Evolutionary conservation across 2,329 filamentous ascomycete species (phyloP), one percentile per base, ranked within the genome.

Genomic region (Penicillium sumatraense): DNA sequence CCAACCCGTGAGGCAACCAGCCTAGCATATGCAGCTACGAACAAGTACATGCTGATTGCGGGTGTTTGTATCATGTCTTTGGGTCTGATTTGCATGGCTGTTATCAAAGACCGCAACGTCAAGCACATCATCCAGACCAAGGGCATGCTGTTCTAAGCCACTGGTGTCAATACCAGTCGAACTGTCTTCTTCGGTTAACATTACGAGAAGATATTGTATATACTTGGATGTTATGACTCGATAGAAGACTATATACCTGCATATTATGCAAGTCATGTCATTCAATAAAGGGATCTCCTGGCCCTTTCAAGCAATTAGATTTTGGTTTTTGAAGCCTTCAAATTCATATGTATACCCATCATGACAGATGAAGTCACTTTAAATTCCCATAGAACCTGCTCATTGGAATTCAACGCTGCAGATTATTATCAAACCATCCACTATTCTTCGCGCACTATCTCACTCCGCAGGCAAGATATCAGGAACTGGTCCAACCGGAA

Each of bases 1-100:
- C 75, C 79, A 0, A 79, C 78, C 10, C 71, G 86, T 3, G 66
- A 75, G 9, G 85, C 81, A 0, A 88, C 89, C 56, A 80, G 84
- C 42, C 70, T 74, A 11, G 84, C 87, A 0, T 90, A 90, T 62
- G 81, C 75, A 3, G 77, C 80, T 48, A 76, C 80, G 1, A 81
- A 82, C 70, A 73, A 72, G 20, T 71, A 75, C 31, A 83, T 84
- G 80, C 67, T 83, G 42, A 78, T 82, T 31, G 76, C 79, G 0
- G 82, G 80, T 40, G 69, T 74, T 23, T 77, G 66, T 24, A 70
- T 80, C 9, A 74, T 80, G 67, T 67, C 67, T 3, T 59, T 81
- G 16, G 70, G 70, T 1, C 69, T 83, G 23, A 57, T 76, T 2
- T 80, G 73, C 58, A 66, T 77, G 2, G 63, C 80, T 13, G 66